Evolutionary conservation across 129 eudicot species (phyloP).

Genomic region (Pseudognaphalium luteoalbum): DNA sequence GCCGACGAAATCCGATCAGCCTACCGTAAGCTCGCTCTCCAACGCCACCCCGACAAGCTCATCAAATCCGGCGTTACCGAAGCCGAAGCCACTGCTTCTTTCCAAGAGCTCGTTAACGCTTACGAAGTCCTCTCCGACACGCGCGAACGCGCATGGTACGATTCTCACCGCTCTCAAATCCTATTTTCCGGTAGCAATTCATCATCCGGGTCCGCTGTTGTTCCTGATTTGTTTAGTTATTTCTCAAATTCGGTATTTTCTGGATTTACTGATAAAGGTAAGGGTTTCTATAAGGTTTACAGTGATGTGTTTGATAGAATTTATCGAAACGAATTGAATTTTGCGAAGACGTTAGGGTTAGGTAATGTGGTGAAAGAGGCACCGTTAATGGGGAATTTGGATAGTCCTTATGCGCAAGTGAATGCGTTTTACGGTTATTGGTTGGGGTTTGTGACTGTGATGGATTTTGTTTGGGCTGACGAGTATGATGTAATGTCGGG

Average conservation of each 20-base stretch:
- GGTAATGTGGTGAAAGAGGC: slow-evolving; percentile 71
- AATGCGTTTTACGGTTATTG: slow-evolving; percentile 91
- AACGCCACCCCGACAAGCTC: slow-evolving; percentile 98
- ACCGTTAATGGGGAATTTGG: slow-evolving; percentile 82
- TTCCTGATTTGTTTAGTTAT: slow-evolving; percentile 68
- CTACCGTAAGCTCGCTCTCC: slow-evolving; percentile 85
- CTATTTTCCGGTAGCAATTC: slow-evolving; percentile 46
- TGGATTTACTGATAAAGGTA: slow-evolving; percentile 65
- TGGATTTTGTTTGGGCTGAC: slow-evolving; percentile 95
- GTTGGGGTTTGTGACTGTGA: slow-evolving; percentile 72
- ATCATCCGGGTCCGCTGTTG: slow-evolving; percentile 32
- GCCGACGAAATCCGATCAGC: slow-evolving; percentile 91
- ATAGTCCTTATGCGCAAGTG: slow-evolving; percentile 71
- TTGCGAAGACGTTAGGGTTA: slow-evolving; percentile 60
- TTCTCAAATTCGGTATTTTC: slow-evolving; percentile 68
- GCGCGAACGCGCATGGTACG: slow-evolving; percentile 93
- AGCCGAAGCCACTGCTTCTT: slow-evolving; percentile 84
- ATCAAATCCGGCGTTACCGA: slow-evolving; percentile 71
- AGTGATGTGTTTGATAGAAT: slow-evolving; percentile 72
- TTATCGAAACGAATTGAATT: slow-evolving; percentile 64
- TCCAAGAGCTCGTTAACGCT: slow-evolving; percentile 91
- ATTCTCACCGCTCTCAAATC: slow-evolving; percentile 92
- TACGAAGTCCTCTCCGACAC: slow-evolving; percentile 92
- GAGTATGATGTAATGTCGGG: slow-evolving; percentile 76
- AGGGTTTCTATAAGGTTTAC: slow-evolving; percentile 84